Evolutionary conservation across 2,329 filamentous ascomycete genomes (phyloP).

Genomic region (Neobulgaria alba): DNA sequence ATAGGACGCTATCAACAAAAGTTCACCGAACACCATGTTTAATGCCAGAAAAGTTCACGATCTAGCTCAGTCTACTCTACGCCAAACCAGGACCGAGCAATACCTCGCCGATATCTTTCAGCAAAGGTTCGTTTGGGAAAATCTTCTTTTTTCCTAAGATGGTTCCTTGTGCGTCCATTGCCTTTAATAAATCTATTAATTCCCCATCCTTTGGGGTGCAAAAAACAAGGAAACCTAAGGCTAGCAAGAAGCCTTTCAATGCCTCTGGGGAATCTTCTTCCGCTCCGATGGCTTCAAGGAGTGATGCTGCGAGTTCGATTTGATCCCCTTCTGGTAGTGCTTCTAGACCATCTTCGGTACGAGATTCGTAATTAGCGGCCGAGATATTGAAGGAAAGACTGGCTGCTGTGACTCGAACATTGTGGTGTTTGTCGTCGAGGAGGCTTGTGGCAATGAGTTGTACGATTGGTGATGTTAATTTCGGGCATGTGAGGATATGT

Average conservation of each 20-base stretch:
- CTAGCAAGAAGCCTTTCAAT: slow-evolving; percentile 66
- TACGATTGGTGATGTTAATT: slow-evolving; percentile 51
- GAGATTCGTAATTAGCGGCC: slow-evolving; percentile 56
- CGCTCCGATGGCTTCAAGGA: slow-evolving; percentile 62
- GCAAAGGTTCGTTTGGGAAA: slow-evolving; percentile 49
- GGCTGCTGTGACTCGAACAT: slow-evolving; percentile 71
- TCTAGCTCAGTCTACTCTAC: slow-evolving; percentile 12
- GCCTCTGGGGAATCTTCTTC: slow-evolving; percentile 60
- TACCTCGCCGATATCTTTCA: slow-evolving; percentile 40
- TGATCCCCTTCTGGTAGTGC: slow-evolving; percentile 60
- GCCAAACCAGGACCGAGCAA: slow-evolving; percentile 30
- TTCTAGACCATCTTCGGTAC: slow-evolving; percentile 48
- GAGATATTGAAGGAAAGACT: slow-evolving; percentile 79
- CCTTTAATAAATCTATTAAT: slow-evolving; percentile 68
- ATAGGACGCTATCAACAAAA: no score
- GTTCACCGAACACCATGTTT: background rate
- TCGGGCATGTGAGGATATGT: slow-evolving; percentile 45
- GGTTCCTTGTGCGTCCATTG: slow-evolving; percentile 64
- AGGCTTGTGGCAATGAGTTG: slow-evolving; percentile 68
- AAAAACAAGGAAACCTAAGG: slow-evolving; percentile 69
- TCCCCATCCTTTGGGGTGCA: slow-evolving; percentile 61
- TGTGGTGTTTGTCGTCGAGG: slow-evolving; percentile 65
- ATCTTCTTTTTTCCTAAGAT: slow-evolving; percentile 48
- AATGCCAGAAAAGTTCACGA: background rate
- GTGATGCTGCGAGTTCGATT: slow-evolving; percentile 71